A percentile compares a stretch with the other conserved stretches of the same genome.
Conservation (phyloP, 202 grass and related monocot genomes). For the Eragrostis tef region DNA sequence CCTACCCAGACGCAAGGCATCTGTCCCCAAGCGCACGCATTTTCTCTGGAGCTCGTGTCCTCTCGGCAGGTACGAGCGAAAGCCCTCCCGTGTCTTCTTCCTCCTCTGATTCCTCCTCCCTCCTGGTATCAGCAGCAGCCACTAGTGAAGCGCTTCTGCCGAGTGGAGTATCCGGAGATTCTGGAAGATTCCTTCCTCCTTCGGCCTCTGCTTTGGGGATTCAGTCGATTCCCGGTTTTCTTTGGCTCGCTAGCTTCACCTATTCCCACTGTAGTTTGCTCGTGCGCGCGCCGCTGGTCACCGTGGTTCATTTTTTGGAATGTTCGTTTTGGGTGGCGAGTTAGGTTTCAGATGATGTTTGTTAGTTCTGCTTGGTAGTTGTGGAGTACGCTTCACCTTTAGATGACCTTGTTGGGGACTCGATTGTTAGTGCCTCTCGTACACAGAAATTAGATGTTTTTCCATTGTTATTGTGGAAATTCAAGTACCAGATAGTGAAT, state of each 20-base stretch:
- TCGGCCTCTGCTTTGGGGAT: neutral
- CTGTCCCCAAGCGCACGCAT: neutral
- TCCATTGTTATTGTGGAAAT: neutral
- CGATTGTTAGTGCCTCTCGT: neutral
- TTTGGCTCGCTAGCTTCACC: neutral
- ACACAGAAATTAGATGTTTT: neutral
- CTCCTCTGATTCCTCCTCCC: neutral
- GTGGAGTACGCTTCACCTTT: neutral
- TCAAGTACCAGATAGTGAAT: neutral
- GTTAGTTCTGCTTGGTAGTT: neutral
- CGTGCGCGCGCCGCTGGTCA: neutral
- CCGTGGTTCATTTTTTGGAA: neutral
- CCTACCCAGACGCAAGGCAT: neutral
- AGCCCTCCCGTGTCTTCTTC: neutral
- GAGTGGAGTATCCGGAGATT: neutral
- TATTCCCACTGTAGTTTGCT: neutral
- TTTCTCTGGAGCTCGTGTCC: neutral
- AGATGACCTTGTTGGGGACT: neutral
- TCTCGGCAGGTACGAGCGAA: constrained; percentile 40
- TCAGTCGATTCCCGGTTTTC: neutral
- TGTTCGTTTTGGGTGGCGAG: neutral
- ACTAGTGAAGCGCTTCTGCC: neutral
- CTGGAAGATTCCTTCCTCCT: neutral
- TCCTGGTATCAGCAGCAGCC: neutral
- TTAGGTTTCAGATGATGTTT: neutral